Evolutionary conservation across 306 rosid genomes (phyloP).

Genomic region (Dalbergia cochinchinensis): DNA sequence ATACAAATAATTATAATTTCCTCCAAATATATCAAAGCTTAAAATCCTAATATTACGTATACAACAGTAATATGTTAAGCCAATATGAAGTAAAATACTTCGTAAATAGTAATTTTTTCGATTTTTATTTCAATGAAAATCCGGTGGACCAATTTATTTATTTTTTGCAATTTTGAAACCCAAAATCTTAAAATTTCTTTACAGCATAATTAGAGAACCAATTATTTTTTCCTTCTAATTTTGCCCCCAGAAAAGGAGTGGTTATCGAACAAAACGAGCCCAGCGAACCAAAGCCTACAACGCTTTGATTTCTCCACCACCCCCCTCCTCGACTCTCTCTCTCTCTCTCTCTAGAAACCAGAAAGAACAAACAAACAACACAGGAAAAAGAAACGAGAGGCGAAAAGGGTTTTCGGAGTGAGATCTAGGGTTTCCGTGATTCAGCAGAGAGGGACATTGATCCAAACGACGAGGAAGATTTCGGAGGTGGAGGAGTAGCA

Average conservation of each 20-base stretch:
- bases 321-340: too few relatives aligned
- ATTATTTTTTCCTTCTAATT: slow-evolving; percentile 15
- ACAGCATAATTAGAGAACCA: not conserved
- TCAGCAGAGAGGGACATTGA: slow-evolving; percentile 52
- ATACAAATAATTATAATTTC: too few relatives aligned
- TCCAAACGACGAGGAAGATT: slow-evolving; percentile 35
- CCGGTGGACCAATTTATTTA: not conserved
- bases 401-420: slow-evolving; percentile 53
- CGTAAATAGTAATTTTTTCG: too few relatives aligned
- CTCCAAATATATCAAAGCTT: too few relatives aligned
- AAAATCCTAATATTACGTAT: too few relatives aligned
- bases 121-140: too few relatives aligned
- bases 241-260: slow-evolving; percentile 55
- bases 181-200: not conserved
- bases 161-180: not conserved
- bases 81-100: too few relatives aligned
- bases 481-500: slow-evolving; percentile 31
- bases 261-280: slow-evolving; percentile 52
- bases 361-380: slow-evolving; percentile 23
- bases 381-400: slow-evolving; percentile 2
- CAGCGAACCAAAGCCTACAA: slow-evolving; percentile 43
- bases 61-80: too few relatives aligned
- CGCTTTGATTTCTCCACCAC: slow-evolving; percentile 64
- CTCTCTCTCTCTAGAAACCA: slow-evolving; percentile 35
- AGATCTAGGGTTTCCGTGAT: slow-evolving; percentile 64